Evolutionary conservation across 1,139 yeast genomes (phyloP).

Genomic region (Zygosaccharomyces pseudobailii): DNA sequence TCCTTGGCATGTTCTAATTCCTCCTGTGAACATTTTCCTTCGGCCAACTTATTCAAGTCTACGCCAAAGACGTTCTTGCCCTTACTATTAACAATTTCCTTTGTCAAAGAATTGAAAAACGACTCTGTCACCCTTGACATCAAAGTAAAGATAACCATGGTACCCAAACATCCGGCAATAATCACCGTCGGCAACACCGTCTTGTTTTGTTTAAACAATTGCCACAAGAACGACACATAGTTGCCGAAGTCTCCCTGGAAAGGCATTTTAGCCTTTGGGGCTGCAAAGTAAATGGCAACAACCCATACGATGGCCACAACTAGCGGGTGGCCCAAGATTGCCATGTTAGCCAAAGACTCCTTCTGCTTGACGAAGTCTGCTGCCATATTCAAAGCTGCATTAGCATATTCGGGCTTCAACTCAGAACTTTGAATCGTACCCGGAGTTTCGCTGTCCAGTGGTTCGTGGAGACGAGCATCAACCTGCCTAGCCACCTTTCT

Average conservation of each 20-base stretch:
- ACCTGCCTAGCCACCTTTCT: constrained; percentile 34
- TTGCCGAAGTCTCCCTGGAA: constrained; percentile 15
- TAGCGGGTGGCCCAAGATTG: constrained; percentile 47
- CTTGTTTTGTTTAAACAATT: constrained; percentile 25
- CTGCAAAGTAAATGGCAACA: constrained; percentile 27
- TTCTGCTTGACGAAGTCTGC: constrained; percentile 59
- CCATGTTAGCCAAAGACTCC: constrained; percentile 48
- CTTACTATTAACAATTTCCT: constrained; percentile 43
- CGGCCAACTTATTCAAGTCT: constrained; percentile 46
- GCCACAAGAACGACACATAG: constrained; percentile 22
- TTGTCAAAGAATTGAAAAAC: constrained; percentile 44
- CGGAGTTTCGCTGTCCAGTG: constrained; percentile 47
- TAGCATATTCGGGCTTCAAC: constrained; percentile 52
- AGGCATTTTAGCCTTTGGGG: constrained; percentile 21
- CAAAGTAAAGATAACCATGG: constrained; percentile 22
- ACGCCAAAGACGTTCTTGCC: constrained; percentile 49
- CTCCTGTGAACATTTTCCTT: constrained; percentile 32
- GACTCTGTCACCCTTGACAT: constrained; percentile 35
- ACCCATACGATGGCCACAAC: constrained; percentile 33
- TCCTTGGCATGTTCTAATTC: constrained; percentile 39
- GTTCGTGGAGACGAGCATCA: constrained; percentile 48
- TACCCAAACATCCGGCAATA: constrained; percentile 4
- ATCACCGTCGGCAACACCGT: constrained; percentile 15
- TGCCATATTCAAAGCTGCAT: constrained; percentile 57
- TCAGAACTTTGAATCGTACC: constrained; percentile 45